These are phyloP conservation scores for Sporothrix dimorphospora DNA, from an alignment of 2,329 filamentous ascomycete genomes.

Conservation along the genomic window DNA sequence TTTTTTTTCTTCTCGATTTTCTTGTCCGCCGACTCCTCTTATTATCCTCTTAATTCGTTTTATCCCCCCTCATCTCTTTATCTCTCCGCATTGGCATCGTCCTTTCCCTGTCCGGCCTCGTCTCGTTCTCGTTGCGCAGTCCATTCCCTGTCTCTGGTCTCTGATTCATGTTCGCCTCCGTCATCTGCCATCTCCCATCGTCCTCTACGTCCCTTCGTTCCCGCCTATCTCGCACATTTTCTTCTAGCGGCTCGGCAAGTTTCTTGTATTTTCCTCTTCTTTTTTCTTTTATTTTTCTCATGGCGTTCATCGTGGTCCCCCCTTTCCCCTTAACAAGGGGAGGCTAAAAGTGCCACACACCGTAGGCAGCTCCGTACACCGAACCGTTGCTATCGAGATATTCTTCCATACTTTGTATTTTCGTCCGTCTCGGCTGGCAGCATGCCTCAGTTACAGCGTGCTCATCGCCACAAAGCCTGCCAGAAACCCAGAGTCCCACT, in stretches of 20 bases:
- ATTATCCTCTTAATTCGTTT: neutral
- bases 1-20: too few species aligned
- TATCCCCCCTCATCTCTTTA: neutral
- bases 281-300: neutral
- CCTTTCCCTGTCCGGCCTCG: neutral
- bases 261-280: neutral
- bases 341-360: too few species aligned
- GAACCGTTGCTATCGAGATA: too few species aligned
- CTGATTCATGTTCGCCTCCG: neutral
- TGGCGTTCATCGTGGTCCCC: neutral
- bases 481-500: neutral
- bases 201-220: neutral
- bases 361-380: too few species aligned
- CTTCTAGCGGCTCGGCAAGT: neutral
- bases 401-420: too few species aligned
- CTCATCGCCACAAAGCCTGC: neutral
- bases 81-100: neutral
- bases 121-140: neutral
- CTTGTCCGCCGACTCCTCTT: neutral
- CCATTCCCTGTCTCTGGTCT: neutral
- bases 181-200: neutral
- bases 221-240: constrained; percentile 8
- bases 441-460: too few species aligned
- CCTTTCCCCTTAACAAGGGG: neutral
- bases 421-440: too few species aligned